These are phyloP conservation scores for Trichopus zeylanicus DNA, from an alignment of 116 monocot genomes.

Conservation along the genomic window DNA sequence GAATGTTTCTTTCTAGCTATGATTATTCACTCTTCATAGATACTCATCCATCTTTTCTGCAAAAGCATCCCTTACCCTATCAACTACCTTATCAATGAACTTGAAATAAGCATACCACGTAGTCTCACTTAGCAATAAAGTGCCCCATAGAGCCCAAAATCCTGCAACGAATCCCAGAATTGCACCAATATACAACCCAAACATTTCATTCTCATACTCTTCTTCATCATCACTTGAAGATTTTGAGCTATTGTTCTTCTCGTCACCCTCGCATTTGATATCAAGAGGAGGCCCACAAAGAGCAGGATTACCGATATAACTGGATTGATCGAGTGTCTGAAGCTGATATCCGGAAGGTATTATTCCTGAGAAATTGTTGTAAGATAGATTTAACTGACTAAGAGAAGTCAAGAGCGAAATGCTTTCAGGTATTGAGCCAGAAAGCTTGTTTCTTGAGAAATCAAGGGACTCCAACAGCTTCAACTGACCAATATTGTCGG, in stretches of 20 bases:
- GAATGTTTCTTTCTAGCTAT: no score
- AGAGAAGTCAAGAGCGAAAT: neutral
- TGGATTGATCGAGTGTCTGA: constrained; percentile 9
- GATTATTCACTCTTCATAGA: no score
- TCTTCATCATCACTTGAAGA: neutral
- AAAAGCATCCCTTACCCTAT: neutral
- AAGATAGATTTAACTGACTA: constrained; percentile 1
- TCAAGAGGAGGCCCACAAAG: constrained; percentile 12
- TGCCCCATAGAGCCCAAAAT: constrained; percentile 6
- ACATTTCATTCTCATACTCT: neutral
- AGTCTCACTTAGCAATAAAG: neutral
- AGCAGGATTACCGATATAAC: constrained; percentile 7
- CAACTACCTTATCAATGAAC: neutral
- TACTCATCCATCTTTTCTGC: neutral
- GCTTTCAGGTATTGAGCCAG: neutral
- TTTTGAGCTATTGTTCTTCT: neutral
- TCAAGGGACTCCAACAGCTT: constrained; percentile 4
- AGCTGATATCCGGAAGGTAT: constrained; percentile 13
- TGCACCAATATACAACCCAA: constrained; percentile 5
- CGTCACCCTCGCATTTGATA: neutral
- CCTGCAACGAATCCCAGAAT: neutral
- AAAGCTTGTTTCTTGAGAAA: constrained; percentile 6
- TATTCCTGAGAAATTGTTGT: constrained; percentile 10
- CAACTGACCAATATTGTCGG: neutral
- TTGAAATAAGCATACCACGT: constrained; percentile 3